Conservation (phyloP, 768 basidiomycete genomes). For the Leccinum aurantiacum region DNA sequence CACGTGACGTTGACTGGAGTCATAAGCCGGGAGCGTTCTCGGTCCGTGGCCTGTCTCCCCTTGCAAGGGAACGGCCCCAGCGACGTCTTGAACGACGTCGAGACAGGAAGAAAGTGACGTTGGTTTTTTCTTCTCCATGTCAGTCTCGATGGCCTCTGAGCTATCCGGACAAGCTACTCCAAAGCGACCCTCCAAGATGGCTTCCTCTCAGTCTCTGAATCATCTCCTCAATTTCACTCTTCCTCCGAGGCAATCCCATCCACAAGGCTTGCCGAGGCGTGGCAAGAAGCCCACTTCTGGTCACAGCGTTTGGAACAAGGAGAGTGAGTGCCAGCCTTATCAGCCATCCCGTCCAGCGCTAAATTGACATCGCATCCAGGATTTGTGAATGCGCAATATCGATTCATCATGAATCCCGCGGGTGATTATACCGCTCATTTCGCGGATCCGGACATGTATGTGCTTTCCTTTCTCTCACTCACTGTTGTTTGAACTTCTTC, state of each 20-base stretch:
- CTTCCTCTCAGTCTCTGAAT: slow-evolving; percentile 63
- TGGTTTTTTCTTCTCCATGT: slow-evolving; percentile 25
- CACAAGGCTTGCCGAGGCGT: slow-evolving; percentile 65
- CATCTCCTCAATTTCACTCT: slow-evolving; percentile 94
- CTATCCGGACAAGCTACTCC: slow-evolving; percentile 38
- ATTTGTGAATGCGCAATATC: slow-evolving; percentile 94
- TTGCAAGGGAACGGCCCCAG: slow-evolving; percentile 48
- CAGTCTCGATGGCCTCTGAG: slow-evolving; percentile 27
- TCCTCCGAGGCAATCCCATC: slow-evolving; percentile 77
- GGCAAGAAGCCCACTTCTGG: slow-evolving; percentile 65
- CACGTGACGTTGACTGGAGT: slow-evolving; percentile 33
- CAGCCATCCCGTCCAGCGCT: slow-evolving; percentile 15
- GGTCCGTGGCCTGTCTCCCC: slow-evolving; percentile 39
- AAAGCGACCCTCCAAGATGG: slow-evolving; percentile 69
- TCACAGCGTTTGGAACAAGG: slow-evolving; percentile 81
- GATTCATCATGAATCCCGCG: slow-evolving; percentile 91
- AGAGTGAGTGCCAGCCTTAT: slow-evolving; percentile 62
- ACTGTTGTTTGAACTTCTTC: not conserved
- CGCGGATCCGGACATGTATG: slow-evolving; percentile 95
- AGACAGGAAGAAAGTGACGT: slow-evolving; percentile 13
- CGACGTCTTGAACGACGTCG: slow-evolving; percentile 16
- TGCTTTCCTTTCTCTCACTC: slow-evolving; percentile 15
- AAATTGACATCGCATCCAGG: slow-evolving; percentile 45
- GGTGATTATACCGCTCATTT: slow-evolving; percentile 95
- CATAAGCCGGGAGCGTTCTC: slow-evolving; percentile 7